Evolutionary conservation across 73 alveolate species (phyloP).

Genomic region (Paraurostyla sp.): DNA sequence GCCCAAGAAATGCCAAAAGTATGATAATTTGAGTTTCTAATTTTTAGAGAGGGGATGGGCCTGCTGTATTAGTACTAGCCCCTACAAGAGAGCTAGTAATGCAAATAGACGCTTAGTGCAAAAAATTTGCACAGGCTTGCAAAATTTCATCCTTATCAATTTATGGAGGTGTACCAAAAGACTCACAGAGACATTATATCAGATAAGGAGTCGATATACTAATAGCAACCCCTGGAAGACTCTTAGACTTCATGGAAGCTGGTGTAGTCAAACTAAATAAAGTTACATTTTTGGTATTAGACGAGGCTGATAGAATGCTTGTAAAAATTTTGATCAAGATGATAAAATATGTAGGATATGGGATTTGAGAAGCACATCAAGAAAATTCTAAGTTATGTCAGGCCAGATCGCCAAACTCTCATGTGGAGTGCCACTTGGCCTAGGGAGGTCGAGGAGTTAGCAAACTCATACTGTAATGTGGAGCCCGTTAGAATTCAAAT

Average conservation of each 20-base stretch:
- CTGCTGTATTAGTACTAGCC: constrained; percentile 92
- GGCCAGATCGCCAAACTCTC: constrained; percentile 88
- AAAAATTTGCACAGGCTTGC: constrained; percentile 77
- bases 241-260: constrained; percentile 85
- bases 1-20: constrained; percentile 72
- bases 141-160: constrained; percentile 82
- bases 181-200: constrained; percentile 75
- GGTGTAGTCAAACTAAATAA: constrained; percentile 79
- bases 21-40: constrained; percentile 47
- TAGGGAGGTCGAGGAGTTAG: constrained; percentile 79
- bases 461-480: constrained; percentile 77
- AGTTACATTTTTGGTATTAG: constrained; percentile 94
- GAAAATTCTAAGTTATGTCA: constrained; percentile 71
- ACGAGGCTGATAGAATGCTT: constrained; percentile 98
- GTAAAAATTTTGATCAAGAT: background rate
- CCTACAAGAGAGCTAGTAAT: constrained; percentile 98
- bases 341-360: constrained; percentile 86
- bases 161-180: constrained; percentile 96
- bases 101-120: constrained; percentile 82
- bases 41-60: constrained; percentile 90
- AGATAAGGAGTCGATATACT: constrained; percentile 89
- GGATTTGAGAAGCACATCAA: constrained; percentile 88
- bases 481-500: constrained; percentile 75
- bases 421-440: constrained; percentile 96
- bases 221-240: constrained; percentile 98